Percentiles rank a stretch among this genome's conserved stretches.
Conservation (phyloP, 345 rosid species). For the Rhodamnia argentea region DNA sequence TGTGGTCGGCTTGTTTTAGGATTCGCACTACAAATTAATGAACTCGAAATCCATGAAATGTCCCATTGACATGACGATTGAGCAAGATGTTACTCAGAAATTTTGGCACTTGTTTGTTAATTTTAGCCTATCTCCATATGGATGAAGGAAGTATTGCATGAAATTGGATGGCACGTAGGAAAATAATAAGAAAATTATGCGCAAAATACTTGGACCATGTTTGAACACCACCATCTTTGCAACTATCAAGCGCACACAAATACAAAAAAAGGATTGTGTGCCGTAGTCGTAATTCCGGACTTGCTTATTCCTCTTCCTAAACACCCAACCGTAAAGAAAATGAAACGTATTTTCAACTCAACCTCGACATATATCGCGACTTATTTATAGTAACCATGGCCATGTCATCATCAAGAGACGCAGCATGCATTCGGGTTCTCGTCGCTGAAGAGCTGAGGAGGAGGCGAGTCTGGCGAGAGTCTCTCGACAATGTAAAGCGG, state of each 20-base stretch:
- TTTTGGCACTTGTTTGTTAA: background rate
- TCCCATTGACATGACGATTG: background rate
- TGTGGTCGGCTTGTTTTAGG: background rate
- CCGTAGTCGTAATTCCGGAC: background rate
- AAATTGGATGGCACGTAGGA: background rate
- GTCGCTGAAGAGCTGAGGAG: constrained; percentile 69
- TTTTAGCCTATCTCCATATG: background rate
- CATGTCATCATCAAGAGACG: constrained; percentile 22
- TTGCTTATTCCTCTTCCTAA: background rate
- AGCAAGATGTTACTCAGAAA: background rate
- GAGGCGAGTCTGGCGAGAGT: constrained; percentile 58
- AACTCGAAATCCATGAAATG: background rate
- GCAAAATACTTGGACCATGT: background rate
- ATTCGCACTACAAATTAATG: background rate
- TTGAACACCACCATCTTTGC: background rate
- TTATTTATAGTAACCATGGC: background rate
- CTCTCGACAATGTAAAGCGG: constrained; percentile 63
- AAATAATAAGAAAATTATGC: background rate
- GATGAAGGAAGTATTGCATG: background rate
- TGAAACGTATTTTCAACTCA: background rate
- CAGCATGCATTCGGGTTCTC: constrained; percentile 92
- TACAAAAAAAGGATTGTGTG: background rate
- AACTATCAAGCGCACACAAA: background rate
- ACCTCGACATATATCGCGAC: background rate
- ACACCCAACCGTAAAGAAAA: background rate